Conservation (phyloP, 352 stramenopile species). For the Globisporangium carolinianum region DNA sequence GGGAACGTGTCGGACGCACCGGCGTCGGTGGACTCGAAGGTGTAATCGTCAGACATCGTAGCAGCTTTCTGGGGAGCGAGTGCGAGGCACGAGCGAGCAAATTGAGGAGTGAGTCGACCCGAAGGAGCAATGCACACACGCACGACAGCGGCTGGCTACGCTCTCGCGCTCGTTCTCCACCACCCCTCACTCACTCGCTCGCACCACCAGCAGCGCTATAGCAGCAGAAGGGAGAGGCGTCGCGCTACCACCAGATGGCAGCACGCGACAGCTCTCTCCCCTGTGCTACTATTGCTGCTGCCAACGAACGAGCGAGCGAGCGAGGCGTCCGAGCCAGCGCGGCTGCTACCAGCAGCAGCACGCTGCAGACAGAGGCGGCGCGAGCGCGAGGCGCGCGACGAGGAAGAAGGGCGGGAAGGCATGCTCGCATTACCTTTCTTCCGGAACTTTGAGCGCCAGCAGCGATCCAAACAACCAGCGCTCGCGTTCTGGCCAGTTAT, state of each 20-base stretch:
- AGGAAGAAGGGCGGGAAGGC: not conserved
- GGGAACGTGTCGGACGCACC: slow-evolving; percentile 97
- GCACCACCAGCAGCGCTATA: not conserved
- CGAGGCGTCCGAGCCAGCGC: no score
- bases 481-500: slow-evolving; percentile 30
- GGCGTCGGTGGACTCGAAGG: slow-evolving; percentile 93
- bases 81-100: not conserved
- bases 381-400: not conserved
- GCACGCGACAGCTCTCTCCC: no score
- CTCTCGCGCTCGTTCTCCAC: slow-evolving; percentile 1
- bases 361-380: not conserved
- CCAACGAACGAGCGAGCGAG: not conserved
- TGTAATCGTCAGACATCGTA: slow-evolving; percentile 60
- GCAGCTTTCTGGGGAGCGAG: slow-evolving; percentile 3
- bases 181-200: slow-evolving; percentile 2
- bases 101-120: slow-evolving; percentile 10
- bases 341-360: not conserved
- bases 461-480: slow-evolving; percentile 39
- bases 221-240: not conserved
- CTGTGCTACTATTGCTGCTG: not conserved
- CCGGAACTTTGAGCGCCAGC: slow-evolving; percentile 21
- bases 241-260: no score
- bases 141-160: slow-evolving; percentile 1
- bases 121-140: not conserved
- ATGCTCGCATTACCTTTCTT: slow-evolving; percentile 15